A percentile compares a stretch with the other conserved stretches of the same genome.
Conservation (phyloP, 371 early-diverging fungal genomes). For the Rhizopus microsporus region DNA sequence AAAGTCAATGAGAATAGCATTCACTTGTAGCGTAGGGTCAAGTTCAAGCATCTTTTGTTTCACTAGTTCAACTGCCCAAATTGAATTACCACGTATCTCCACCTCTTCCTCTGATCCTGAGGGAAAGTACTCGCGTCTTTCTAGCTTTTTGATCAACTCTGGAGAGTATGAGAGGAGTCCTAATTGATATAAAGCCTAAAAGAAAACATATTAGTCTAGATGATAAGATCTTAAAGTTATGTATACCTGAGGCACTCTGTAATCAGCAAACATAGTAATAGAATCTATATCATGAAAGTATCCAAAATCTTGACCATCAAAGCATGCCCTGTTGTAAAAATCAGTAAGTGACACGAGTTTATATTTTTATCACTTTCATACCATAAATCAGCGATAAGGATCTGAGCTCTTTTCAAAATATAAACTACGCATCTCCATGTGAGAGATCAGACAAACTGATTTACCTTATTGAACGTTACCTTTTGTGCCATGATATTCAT, state of each 20-base stretch:
- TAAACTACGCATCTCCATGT: slow-evolving; percentile 40
- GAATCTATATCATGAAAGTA: slow-evolving; percentile 76
- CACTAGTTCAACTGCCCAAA: slow-evolving; percentile 83
- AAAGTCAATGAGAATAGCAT: slow-evolving; percentile 86
- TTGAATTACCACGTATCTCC: slow-evolving; percentile 86
- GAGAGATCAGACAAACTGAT: too few relatives aligned
- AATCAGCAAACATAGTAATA: slow-evolving; percentile 95
- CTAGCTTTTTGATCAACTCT: slow-evolving; percentile 51
- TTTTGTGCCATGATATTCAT: slow-evolving; percentile 57
- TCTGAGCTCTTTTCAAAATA: slow-evolving; percentile 86
- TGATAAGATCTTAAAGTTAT: neutral
- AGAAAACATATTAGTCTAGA: slow-evolving; percentile 19
- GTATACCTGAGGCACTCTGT: slow-evolving; percentile 46
- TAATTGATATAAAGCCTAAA: slow-evolving; percentile 71
- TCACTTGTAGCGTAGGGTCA: slow-evolving; percentile 32
- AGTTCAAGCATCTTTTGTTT: slow-evolving; percentile 49
- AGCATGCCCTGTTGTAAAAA: slow-evolving; percentile 69
- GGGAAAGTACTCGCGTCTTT: slow-evolving; percentile 48
- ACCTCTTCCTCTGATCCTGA: slow-evolving; percentile 72
- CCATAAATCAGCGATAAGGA: slow-evolving; percentile 90
- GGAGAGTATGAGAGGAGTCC: slow-evolving; percentile 72
- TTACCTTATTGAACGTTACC: slow-evolving; percentile 33
- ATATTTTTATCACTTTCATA: slow-evolving; percentile 17
- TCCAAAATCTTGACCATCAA: slow-evolving; percentile 70
- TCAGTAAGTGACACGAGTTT: neutral